phyloP scores from a whole-genome alignment of 2,329 filamentous ascomycete genomes.

The Cytospora piceicola region DNA sequence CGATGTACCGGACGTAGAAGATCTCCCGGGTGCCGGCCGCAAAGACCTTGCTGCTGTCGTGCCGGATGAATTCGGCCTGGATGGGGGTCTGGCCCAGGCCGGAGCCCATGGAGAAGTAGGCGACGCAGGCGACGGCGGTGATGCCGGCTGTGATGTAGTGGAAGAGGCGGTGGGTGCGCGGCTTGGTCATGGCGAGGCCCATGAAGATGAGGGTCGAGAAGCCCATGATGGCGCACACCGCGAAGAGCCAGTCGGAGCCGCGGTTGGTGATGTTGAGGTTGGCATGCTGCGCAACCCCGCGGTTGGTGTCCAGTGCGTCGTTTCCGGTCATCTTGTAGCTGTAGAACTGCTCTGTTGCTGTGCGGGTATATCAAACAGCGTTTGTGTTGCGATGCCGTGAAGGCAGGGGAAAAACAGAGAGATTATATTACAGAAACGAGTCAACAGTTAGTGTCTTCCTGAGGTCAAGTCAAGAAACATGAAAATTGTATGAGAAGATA shows the following conservation, averaged over 20 bases:
- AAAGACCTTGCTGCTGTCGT: constrained; percentile 46
- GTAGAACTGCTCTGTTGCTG: background rate
- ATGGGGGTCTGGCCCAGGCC: constrained; percentile 68
- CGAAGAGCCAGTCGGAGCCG: constrained; percentile 67
- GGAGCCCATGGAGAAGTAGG: constrained; percentile 70
- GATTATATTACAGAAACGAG: background rate
- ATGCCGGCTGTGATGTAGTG: constrained; percentile 66
- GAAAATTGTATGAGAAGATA: background rate
- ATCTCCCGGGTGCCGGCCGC: constrained; percentile 61
- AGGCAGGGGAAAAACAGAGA: background rate
- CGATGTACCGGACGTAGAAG: constrained; percentile 69
- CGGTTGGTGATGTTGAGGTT: constrained; percentile 62
- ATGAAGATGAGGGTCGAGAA: constrained; percentile 57
- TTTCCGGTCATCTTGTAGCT: constrained; percentile 43
- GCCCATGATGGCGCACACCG: constrained; percentile 64
- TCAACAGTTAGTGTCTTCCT: no score
- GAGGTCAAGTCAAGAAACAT: no score
- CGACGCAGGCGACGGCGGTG: constrained; percentile 61
- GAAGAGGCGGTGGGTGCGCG: constrained; percentile 61
- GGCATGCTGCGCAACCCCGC: constrained; percentile 51
- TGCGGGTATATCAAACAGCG: background rate
- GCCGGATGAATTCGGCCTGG: constrained; percentile 59
- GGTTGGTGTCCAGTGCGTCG: constrained; percentile 50
- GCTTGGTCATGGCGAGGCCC: constrained; percentile 55
- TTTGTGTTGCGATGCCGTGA: no score